These are phyloP conservation scores for Adansonia gregorii DNA, from an alignment of 441 rosid genomes.

Conservation along the genomic window DNA sequence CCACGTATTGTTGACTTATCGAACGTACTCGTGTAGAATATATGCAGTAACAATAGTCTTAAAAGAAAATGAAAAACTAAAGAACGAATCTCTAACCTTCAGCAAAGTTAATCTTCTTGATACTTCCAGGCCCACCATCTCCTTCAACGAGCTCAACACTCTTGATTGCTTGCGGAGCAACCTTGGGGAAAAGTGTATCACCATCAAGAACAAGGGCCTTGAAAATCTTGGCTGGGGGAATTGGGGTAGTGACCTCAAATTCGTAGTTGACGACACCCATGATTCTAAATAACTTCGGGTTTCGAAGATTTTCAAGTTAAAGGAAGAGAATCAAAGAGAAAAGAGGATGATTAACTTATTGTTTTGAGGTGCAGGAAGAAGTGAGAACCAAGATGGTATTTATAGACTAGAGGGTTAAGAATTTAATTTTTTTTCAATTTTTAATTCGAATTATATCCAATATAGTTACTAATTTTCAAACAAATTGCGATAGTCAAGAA, in stretches of 20 bases:
- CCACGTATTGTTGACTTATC: background rate
- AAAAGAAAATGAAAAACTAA: background rate
- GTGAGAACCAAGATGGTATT: background rate
- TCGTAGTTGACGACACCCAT: constrained; percentile 27
- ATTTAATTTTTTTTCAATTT: background rate
- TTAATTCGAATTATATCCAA: background rate
- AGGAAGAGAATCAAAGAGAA: too few species aligned
- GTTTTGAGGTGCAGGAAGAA: background rate
- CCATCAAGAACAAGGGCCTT: constrained; percentile 31
- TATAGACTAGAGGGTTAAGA: background rate
- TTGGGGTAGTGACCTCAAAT: background rate
- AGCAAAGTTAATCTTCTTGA: constrained; percentile 29
- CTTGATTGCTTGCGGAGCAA: constrained; percentile 36
- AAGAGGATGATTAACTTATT: background rate
- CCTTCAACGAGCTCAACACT: constrained; percentile 23
- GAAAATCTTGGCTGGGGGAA: constrained; percentile 18
- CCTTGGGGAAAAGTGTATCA: constrained; percentile 32
- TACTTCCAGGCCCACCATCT: constrained; percentile 32
- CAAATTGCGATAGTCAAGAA: too few species aligned
- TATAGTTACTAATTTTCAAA: background rate
- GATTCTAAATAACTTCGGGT: background rate
- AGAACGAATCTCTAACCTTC: constrained; percentile 24
- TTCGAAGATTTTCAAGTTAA: background rate
- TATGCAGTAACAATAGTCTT: too few species aligned
- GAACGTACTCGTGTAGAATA: background rate